A percentile compares a stretch with the other conserved stretches of the same genome.
Conservation (phyloP, 495 filamentous ascomycete genomes). For the Daldinia grandis region DNA sequence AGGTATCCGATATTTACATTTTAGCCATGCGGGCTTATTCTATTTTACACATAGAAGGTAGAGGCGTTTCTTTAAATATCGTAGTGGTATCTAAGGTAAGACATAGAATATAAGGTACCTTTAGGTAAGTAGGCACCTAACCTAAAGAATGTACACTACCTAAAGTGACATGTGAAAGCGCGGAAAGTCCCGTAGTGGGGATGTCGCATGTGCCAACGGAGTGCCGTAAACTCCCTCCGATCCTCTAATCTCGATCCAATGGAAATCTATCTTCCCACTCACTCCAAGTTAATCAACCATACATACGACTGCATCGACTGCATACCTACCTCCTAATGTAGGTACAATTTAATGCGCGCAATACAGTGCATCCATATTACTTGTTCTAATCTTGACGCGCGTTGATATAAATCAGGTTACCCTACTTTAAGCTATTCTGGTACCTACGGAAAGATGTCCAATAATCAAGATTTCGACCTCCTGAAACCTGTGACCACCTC, state of each 20-base stretch:
- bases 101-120: neutral
- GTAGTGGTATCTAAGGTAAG: neutral
- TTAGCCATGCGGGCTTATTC: neutral
- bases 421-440: conserved; percentile 17
- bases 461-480: conserved; percentile 48
- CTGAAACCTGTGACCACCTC: conserved; percentile 43
- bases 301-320: conserved; percentile 10
- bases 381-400: neutral
- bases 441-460: conserved; percentile 44
- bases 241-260: conserved; percentile 26
- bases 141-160: neutral
- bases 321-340: conserved; percentile 12
- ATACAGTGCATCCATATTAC: conserved; percentile 19
- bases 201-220: neutral
- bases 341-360: conserved; percentile 19
- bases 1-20: neutral
- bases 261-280: conserved; percentile 10
- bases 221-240: conserved; percentile 13
- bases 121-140: too few relatives aligned
- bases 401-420: conserved; percentile 29
- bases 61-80: neutral
- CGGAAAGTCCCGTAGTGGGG: conserved; percentile 39
- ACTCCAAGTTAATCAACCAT: conserved; percentile 12
- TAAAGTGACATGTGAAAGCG: conserved; percentile 45
- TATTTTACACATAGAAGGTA: neutral